Conservation (phyloP, 2,329 filamentous ascomycete genomes). For the Blumeriella jaapii region DNA sequence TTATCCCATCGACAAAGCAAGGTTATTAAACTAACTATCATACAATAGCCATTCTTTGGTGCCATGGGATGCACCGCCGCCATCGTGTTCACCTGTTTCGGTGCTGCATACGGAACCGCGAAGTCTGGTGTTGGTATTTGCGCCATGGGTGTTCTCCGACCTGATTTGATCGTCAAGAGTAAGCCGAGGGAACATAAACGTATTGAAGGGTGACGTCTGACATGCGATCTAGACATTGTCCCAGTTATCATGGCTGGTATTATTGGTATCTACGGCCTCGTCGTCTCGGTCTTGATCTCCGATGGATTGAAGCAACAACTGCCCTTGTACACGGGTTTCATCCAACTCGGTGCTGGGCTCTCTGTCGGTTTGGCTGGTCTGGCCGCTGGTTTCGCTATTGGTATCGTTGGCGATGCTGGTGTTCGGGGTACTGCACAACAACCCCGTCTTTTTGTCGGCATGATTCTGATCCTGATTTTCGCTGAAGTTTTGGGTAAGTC, state of each 20-base stretch:
- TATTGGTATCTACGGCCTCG: conserved; percentile 95
- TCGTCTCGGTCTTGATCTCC: conserved; percentile 79
- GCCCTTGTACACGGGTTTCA: conserved; percentile 71
- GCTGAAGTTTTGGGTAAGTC: conserved; percentile 66
- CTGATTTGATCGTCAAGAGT: conserved; percentile 99
- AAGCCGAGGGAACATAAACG: conserved; percentile 35
- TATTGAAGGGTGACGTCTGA: conserved; percentile 10
- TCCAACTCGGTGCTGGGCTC: conserved; percentile 75
- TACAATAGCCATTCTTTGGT: conserved; percentile 80
- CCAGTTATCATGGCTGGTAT: conserved; percentile 99
- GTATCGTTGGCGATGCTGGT: conserved; percentile 82
- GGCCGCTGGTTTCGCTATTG: conserved; percentile 76
- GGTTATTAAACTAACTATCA: conserved; percentile 22
- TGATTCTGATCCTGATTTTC: conserved; percentile 79
- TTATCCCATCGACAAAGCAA: conserved; percentile 12
- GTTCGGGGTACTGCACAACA: conserved; percentile 70
- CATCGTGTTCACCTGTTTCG: conserved; percentile 93
- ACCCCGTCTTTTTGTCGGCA: conserved; percentile 60
- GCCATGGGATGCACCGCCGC: conserved; percentile 92
- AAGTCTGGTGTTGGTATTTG: conserved; percentile 99
- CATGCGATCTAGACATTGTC: conserved; percentile 65
- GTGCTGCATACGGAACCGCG: conserved; percentile 95
- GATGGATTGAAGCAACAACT: conserved; percentile 62
- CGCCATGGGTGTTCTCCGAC: conserved; percentile 94
- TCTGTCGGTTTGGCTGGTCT: conserved; percentile 73